Conservation (phyloP, 2,329 filamentous ascomycete genomes). For the Monosporascus sp. region DNA sequence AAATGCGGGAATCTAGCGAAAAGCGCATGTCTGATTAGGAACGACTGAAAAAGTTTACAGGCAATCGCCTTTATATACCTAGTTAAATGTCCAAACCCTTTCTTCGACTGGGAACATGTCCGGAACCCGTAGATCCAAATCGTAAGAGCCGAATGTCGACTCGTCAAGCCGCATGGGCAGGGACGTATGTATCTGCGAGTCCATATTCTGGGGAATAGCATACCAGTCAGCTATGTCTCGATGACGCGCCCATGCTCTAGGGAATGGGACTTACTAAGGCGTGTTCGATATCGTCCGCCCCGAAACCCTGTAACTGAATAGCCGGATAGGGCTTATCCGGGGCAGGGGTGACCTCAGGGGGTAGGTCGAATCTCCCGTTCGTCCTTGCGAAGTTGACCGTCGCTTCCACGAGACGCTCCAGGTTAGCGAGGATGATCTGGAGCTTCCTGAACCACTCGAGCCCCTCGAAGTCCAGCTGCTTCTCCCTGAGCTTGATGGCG, state of each 20-base stretch:
- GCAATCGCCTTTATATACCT: no score
- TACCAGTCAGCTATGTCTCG: no score
- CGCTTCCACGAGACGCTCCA: conserved; percentile 9
- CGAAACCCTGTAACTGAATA: no score
- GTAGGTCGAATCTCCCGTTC: neutral
- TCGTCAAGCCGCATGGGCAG: neutral
- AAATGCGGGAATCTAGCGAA: no score
- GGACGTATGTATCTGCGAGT: neutral
- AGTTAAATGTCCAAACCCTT: no score
- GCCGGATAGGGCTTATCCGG: no score
- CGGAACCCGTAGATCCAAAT: neutral
- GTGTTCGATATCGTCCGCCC: no score
- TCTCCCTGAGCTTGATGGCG: conserved; percentile 12
- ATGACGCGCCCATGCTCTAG: neutral
- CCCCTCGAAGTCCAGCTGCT: conserved; percentile 10
- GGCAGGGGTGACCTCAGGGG: neutral
- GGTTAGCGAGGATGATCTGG: conserved; percentile 8
- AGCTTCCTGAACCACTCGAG: conserved; percentile 13
- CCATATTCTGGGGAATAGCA: neutral
- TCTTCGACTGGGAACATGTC: neutral
- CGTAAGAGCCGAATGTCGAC: neutral
- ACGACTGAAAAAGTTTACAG: no score
- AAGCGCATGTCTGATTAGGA: no score
- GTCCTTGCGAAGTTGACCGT: neutral
- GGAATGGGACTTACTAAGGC: neutral